Evolutionary conservation across 768 basidiomycete genomes (phyloP), one percentile per base, ranked within the genome.

Genomic region (Termitomyces sp.): DNA sequence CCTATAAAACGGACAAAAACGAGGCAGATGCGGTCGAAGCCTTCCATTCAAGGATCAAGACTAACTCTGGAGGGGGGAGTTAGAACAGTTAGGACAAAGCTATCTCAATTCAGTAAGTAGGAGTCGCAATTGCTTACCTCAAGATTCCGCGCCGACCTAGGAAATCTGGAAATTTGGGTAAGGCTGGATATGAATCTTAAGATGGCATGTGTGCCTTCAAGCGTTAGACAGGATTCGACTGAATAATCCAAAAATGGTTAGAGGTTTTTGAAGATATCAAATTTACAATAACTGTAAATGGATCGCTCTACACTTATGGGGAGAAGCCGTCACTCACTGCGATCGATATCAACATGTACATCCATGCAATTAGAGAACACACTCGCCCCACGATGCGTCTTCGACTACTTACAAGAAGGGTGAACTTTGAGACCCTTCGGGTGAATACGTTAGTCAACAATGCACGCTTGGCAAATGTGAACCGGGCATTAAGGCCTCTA

Each of bases 181-280:
- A 65, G 51, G 57, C 56, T 66, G 58, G 57, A 61, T 58, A 61
- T 64, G 68, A 68, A 75, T 74, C 72, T 71, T 58, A 58, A 71
- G 71, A 74, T 74, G 67, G 65, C 55, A 51, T 63, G 68, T 62
- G 71, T 75, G 70, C 73, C 70, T 73, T 69, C 68, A 65, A 63
- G 62, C 64, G 63, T 66, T 67, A 71, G 71, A 68, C 71, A 72
- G 63, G 62, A 68, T 60, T 63, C 59, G 58, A 69, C 62, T 63
- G 61, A 61, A 64, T 61, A 63, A 63, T 57, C 75, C 70, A 65
- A 66, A 75, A 72, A 70, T 66, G 75, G 75, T 74, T 76, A 76
- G 73, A 49, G 42, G 46, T 55, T 17, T 56, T 51, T 48, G 37
- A 42, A 44, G 59, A 65, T 56, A 62, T 64, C 56, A 64, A 65